These are phyloP conservation scores for Linnemannia hyalina DNA, from an alignment of 192 early-diverging fungal genomes.

Conservation along the genomic window DNA sequence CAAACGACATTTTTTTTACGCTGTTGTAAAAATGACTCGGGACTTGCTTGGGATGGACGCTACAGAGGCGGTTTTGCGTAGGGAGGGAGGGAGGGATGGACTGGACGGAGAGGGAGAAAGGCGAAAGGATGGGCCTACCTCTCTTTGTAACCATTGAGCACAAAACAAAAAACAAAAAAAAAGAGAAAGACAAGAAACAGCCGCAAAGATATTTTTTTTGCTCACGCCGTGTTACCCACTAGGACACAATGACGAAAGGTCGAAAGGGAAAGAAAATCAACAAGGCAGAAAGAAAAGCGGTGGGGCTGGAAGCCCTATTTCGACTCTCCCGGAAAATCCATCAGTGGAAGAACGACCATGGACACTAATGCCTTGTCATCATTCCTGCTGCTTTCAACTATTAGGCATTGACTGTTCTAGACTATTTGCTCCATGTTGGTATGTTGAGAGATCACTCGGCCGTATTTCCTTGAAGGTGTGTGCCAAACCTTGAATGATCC, in stretches of 20 bases:
- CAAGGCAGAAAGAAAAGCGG: not conserved
- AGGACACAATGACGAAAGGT: not conserved
- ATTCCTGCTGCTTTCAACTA: not conserved
- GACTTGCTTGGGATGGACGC: slow-evolving; percentile 25
- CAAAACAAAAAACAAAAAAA: not conserved
- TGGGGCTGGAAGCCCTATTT: not conserved
- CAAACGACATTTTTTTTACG: not conserved
- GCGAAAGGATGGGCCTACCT: not conserved
- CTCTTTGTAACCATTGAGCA: slow-evolving; percentile 5
- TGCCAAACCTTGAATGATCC: slow-evolving; percentile 1
- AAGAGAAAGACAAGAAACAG: slow-evolving; percentile 7
- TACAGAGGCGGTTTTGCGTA: slow-evolving; percentile 19
- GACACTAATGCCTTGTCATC: not conserved
- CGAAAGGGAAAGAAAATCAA: not conserved
- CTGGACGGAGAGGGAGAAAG: not conserved
- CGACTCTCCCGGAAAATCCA: not conserved
- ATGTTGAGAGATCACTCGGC: slow-evolving; percentile 10
- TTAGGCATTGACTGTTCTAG: slow-evolving; percentile 87
- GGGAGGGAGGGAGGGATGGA: not conserved
- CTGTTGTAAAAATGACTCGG: slow-evolving; percentile 26
- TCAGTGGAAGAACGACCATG: not conserved
- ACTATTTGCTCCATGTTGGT: slow-evolving; percentile 82
- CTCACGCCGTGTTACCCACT: slow-evolving; percentile 12
- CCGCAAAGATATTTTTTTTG: not conserved
- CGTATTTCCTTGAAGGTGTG: not conserved